A percentile compares a stretch with the other conserved stretches of the same genome.
These are phyloP conservation scores for Allomyces javanicus DNA, from an alignment of 192 early-diverging fungal species.

Conservation along the genomic window DNA sequence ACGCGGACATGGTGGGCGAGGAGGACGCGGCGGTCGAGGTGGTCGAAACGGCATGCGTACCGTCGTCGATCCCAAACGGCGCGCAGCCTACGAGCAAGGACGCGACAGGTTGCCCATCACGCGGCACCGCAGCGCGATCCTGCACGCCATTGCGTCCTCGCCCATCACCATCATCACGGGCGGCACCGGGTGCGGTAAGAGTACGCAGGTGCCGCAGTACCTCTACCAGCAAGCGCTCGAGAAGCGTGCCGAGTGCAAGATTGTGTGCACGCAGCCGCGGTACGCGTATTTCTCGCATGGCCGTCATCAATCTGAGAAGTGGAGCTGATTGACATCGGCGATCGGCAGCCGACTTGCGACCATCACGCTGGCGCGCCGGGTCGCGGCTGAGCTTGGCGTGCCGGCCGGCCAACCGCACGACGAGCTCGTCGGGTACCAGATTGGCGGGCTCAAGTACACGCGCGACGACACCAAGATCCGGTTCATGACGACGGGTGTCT, in stretches of 20 bases:
- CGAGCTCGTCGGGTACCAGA: constrained; percentile 11
- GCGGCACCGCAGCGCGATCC: no score
- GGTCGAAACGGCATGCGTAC: no score
- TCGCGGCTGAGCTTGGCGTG: constrained; percentile 5
- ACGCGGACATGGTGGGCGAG: no score
- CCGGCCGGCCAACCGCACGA: background rate
- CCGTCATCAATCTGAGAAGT: background rate
- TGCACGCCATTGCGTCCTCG: no score
- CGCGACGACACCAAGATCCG: constrained; percentile 5
- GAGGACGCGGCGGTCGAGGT: no score
- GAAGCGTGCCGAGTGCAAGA: constrained; percentile 5
- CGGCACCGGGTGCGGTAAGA: constrained; percentile 14
- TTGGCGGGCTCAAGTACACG: constrained; percentile 8
- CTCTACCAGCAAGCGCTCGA: constrained; percentile 8
- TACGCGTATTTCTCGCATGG: background rate
- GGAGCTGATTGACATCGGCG: background rate
- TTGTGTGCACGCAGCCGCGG: constrained; percentile 14
- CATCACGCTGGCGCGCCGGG: constrained; percentile 12
- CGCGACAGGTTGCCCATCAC: no score
- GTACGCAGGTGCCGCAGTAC: constrained; percentile 14
- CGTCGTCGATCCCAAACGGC: no score
- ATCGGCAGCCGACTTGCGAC: constrained; percentile 10
- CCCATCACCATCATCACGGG: constrained; percentile 6
- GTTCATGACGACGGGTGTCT: constrained; percentile 11
- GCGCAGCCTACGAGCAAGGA: no score